Evolutionary conservation across 78 protist species (phyloP).

Genomic region (Dictyostelium purpureum): DNA sequence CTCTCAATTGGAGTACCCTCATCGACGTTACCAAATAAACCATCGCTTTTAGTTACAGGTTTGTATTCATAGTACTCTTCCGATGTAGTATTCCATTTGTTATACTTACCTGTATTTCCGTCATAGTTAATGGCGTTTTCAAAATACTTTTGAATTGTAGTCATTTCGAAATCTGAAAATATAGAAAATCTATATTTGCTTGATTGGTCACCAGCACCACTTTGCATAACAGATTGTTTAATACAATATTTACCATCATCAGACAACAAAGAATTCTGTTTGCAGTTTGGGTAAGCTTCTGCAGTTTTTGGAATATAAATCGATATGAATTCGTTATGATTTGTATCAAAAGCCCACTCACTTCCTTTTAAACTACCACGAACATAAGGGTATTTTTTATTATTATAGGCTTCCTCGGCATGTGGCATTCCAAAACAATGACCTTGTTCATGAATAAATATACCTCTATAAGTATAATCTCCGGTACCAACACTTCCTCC

Average conservation of each 20-base stretch:
- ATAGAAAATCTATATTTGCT: neutral
- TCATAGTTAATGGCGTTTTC: neutral
- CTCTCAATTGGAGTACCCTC: neutral
- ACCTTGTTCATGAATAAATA: conserved; percentile 64
- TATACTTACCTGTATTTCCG: neutral
- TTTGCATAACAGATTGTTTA: conserved; percentile 41
- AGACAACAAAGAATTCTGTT: neutral
- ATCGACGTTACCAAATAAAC: neutral
- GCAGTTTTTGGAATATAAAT: conserved; percentile 12
- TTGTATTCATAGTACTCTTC: neutral
- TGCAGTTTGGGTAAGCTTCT: neutral
- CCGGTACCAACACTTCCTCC: conserved; percentile 40
- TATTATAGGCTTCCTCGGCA: conserved; percentile 17
- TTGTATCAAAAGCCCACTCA: conserved; percentile 31
- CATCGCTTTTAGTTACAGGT: neutral
- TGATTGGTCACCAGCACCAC: conserved; percentile 26
- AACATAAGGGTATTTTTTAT: neutral
- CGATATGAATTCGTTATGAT: conserved; percentile 17
- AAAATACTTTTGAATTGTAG: conserved; percentile 16
- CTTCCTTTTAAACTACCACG: conserved; percentile 33
- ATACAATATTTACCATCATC: conserved; percentile 8
- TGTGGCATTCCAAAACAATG: conserved; percentile 56
- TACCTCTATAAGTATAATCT: neutral
- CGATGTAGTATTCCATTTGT: neutral
- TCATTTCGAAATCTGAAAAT: conserved; percentile 35